phyloP scores from a whole-genome alignment of 495 filamentous ascomycete species.

The Neurospora sp. region DNA sequence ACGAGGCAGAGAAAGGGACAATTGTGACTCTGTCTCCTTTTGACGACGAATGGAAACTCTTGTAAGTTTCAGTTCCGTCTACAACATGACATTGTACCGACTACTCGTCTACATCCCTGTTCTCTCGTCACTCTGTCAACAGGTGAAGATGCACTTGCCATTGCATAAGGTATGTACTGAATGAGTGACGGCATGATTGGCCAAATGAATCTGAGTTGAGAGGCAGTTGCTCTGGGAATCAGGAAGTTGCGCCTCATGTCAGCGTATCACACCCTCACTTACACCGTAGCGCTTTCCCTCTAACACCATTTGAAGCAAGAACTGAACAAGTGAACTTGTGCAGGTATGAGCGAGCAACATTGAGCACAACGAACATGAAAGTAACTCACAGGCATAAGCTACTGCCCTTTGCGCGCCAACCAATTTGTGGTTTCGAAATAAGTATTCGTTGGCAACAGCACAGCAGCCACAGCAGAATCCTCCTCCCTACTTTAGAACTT shows the following conservation, averaged over 20 bases:
- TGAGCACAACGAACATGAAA: neutral
- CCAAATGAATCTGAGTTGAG: neutral
- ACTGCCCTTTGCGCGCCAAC: neutral
- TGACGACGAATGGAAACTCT: neutral
- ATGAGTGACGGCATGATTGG: neutral
- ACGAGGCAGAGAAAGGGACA: neutral
- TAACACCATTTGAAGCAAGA: neutral
- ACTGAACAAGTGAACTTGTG: neutral
- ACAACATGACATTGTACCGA: neutral
- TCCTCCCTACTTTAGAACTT: neutral
- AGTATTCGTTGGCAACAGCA: neutral
- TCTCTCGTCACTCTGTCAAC: neutral
- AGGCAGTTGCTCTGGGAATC: neutral
- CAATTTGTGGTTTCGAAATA: neutral
- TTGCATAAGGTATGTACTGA: neutral
- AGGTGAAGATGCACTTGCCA: neutral
- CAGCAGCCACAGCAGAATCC: neutral
- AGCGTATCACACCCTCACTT: neutral
- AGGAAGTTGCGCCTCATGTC: neutral
- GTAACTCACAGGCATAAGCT: neutral
- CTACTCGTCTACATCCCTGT: neutral
- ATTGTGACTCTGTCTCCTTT: no score
- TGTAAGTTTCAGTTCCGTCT: neutral
- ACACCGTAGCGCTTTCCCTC: neutral
- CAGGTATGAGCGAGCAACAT: neutral